Percentiles rank a stretch among this genome's conserved stretches.
These are phyloP conservation scores for Sugiyamaella neomexicana DNA, from an alignment of 1,139 yeast genomes.

Conservation along the genomic window DNA sequence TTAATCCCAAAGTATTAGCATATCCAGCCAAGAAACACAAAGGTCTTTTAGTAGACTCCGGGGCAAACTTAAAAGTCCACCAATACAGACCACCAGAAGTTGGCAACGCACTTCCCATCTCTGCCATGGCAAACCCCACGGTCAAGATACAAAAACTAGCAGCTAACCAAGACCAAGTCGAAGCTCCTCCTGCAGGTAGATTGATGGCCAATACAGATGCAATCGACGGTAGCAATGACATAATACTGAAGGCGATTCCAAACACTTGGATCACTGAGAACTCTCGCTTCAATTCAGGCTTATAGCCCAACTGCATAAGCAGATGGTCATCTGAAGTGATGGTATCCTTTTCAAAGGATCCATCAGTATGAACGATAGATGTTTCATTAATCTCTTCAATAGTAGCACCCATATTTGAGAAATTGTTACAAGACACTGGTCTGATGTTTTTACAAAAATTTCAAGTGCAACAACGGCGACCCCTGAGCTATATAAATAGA, in stretches of 20 bases:
- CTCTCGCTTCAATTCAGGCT: slow-evolving; percentile 71
- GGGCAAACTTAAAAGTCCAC: slow-evolving; percentile 56
- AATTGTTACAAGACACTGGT: slow-evolving; percentile 35
- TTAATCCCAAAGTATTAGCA: slow-evolving; percentile 57
- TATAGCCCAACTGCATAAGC: slow-evolving; percentile 56
- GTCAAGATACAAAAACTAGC: slow-evolving; percentile 37
- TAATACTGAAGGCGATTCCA: slow-evolving; percentile 61
- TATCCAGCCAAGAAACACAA: slow-evolving; percentile 60
- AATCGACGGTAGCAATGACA: slow-evolving; percentile 71
- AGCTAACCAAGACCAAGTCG: slow-evolving; percentile 60
- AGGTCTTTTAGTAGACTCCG: slow-evolving; percentile 46
- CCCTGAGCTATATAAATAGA: not conserved
- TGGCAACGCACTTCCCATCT: slow-evolving; percentile 60
- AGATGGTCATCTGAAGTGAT: slow-evolving; percentile 37
- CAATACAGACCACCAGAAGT: slow-evolving; percentile 66
- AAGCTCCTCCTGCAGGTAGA: slow-evolving; percentile 24
- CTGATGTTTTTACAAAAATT: not conserved
- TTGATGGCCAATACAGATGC: slow-evolving; percentile 44
- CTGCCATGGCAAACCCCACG: slow-evolving; percentile 52
- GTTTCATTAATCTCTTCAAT: slow-evolving; percentile 8
- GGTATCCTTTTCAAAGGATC: slow-evolving; percentile 1
- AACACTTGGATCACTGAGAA: slow-evolving; percentile 60
- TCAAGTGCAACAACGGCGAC: not conserved
- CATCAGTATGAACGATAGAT: slow-evolving; percentile 1
- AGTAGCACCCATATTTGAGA: slow-evolving; percentile 14